Percentiles rank a stretch among this genome's conserved stretches.
These are phyloP conservation scores for Rubia yunnanensis DNA, from an alignment of 257 asterid species.

Conservation along the genomic window DNA sequence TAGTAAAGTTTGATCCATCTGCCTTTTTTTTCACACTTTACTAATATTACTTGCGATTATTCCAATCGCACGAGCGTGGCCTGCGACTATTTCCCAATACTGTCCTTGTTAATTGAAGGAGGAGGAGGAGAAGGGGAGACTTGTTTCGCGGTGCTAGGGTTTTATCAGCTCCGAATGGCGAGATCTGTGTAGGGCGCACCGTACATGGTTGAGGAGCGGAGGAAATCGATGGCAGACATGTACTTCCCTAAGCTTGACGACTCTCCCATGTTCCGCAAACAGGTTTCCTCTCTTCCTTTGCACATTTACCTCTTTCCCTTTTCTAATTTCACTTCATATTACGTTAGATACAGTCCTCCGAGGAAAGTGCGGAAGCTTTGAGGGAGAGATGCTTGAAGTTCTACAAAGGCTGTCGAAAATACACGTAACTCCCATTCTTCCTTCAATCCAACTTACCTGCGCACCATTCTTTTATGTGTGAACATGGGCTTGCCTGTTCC, in stretches of 20 bases:
- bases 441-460: too few species aligned
- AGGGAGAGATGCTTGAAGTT: slow-evolving; percentile 92
- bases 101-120: too few species aligned
- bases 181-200: slow-evolving; percentile 15
- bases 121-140: too few species aligned
- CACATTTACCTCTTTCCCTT: background rate
- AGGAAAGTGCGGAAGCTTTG: slow-evolving; percentile 85
- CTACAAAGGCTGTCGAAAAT: slow-evolving; percentile 96
- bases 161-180: too few species aligned
- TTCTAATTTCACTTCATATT: background rate
- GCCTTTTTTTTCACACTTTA: too few species aligned
- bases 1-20: background rate
- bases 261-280: slow-evolving; percentile 99
- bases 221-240: slow-evolving; percentile 42
- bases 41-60: too few species aligned
- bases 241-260: slow-evolving; percentile 97
- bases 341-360: slow-evolving; percentile 78
- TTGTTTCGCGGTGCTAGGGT: too few species aligned
- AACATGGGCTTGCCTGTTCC: too few species aligned
- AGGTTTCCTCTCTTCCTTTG: slow-evolving; percentile 17
- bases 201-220: slow-evolving; percentile 1
- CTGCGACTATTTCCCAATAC: too few species aligned
- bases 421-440: slow-evolving; percentile 62
- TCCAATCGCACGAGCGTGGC: too few species aligned
- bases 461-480: too few species aligned